Evolutionary conservation across 345 rosid species (phyloP).

Genomic region (Ailanthus altissimus): DNA sequence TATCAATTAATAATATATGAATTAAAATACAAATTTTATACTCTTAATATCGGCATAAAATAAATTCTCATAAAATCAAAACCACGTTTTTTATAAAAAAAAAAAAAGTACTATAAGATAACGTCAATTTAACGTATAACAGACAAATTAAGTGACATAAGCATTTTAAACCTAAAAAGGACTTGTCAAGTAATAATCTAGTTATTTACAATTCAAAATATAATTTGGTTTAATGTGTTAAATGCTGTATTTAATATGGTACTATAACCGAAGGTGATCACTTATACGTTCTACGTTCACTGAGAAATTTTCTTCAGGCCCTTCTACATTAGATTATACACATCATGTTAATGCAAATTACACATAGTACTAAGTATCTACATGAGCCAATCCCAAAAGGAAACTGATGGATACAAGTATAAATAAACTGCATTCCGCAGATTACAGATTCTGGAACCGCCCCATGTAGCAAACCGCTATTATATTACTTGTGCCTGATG

Average conservation of each 20-base stretch:
- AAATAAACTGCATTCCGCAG: not conserved
- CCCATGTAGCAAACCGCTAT: too few relatives aligned
- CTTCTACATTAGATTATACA: not conserved
- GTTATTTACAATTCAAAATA: not conserved
- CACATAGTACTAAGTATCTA: not conserved
- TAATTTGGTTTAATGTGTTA: not conserved
- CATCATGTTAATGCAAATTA: not conserved
- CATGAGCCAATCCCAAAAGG: not conserved
- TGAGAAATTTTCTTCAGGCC: too few relatives aligned
- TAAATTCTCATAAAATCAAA: too few relatives aligned
- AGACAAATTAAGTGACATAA: too few relatives aligned
- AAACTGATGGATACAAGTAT: not conserved
- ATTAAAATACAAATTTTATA: too few relatives aligned
- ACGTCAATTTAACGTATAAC: too few relatives aligned
- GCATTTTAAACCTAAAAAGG: too few relatives aligned
- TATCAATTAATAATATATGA: too few relatives aligned
- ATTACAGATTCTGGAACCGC: not conserved
- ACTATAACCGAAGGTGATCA: not conserved
- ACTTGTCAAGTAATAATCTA: not conserved
- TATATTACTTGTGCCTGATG: constrained; percentile 36
- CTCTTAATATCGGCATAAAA: too few relatives aligned
- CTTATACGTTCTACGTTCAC: not conserved
- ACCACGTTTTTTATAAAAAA: too few relatives aligned
- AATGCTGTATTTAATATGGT: not conserved
- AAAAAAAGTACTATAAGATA: too few relatives aligned